A percentile compares a stretch with the other conserved stretches of the same genome.
Evolutionary conservation across 345 rosid genomes (phyloP).

Genomic region (Mangifera indica): DNA sequence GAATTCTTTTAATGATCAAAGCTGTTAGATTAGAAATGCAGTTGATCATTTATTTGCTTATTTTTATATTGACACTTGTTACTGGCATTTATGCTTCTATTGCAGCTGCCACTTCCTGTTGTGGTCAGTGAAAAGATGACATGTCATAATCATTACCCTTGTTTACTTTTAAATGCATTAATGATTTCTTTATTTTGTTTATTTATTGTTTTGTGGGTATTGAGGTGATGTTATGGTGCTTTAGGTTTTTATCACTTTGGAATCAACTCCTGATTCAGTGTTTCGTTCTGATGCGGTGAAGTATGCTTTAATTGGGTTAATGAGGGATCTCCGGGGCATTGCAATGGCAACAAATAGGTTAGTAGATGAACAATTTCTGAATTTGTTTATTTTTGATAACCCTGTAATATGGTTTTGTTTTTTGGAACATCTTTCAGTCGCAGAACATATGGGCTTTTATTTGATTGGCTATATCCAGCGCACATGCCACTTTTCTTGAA

Average conservation of each 20-base stretch:
- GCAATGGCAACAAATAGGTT: constrained; percentile 97
- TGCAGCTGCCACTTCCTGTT: background rate
- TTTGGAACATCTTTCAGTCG: constrained; percentile 56
- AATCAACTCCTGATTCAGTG: constrained; percentile 79
- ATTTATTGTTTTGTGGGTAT: background rate
- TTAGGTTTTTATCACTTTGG: constrained; percentile 82
- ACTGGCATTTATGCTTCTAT: too few species aligned
- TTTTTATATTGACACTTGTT: too few species aligned
- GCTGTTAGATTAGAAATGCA: background rate
- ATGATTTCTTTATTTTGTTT: background rate
- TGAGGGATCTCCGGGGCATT: constrained; percentile 98
- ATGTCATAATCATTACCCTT: background rate
- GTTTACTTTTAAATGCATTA: background rate
- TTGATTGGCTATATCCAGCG: constrained; percentile 97
- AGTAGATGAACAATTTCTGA: constrained; percentile 2
- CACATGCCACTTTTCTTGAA: constrained; percentile 94
- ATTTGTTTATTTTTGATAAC: background rate
- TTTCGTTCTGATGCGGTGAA: constrained; percentile 92
- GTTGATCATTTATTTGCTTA: background rate
- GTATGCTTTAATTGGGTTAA: constrained; percentile 85
- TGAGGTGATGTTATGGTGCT: constrained; percentile 17
- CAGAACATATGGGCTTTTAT: constrained; percentile 84
- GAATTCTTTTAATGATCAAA: background rate
- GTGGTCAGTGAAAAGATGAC: background rate
- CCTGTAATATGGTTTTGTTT: constrained; percentile 1